Evolutionary conservation across 257 asterid species (phyloP), one percentile per base, ranked within the genome.

Genomic region (Plantago elongata): DNA sequence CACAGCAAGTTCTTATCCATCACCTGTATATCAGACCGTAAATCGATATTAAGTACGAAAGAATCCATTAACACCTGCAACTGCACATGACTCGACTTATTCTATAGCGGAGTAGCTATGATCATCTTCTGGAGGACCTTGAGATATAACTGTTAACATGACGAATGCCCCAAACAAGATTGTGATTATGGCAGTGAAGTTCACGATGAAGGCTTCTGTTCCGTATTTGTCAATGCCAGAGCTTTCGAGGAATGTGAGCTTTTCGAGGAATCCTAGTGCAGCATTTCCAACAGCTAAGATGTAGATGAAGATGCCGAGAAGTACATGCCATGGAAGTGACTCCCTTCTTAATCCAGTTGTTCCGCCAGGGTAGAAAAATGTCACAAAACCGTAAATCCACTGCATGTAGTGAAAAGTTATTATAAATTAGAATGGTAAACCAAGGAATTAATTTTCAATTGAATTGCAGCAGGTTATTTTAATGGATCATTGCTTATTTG

Each of bases 301-400:
- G 56, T 83, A 93, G 30, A 93, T 72, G 4, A 83, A 80, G 15
- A 71, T 46, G 27, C 99, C 99, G 4, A 85, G 75, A 15, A 89
- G 79, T 15, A 77, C 99, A 11, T 93, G 99, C 96, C 96, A 93
- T 45, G 99, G 99, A 42, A 93, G 94, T 54, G 59, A 83, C 54
- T 67, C 86, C 0, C 88, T 82, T 66, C 96, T 80, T 3, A 89
- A 54, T 18, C 72, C 50, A 9, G 84, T 14, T 29, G 94, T 48
- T 57, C 96, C 99, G 16, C 99, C 97, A 0, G 99, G 99, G 81
- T 50, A 93, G 86, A 93, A 93, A 82, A 93, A 93, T 46, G 87
- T 86, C 49, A 85, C 11, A 67, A 93, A 84, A 9, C 97, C 99
- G 47, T 75, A 89, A 29, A 89, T 18, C 99, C 99, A 93, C 99